Evolutionary conservation across 2,329 filamentous ascomycete genomes (phyloP), one percentile per base, ranked within the genome.

Genomic region (Colletotrichum gloeosporioides): DNA sequence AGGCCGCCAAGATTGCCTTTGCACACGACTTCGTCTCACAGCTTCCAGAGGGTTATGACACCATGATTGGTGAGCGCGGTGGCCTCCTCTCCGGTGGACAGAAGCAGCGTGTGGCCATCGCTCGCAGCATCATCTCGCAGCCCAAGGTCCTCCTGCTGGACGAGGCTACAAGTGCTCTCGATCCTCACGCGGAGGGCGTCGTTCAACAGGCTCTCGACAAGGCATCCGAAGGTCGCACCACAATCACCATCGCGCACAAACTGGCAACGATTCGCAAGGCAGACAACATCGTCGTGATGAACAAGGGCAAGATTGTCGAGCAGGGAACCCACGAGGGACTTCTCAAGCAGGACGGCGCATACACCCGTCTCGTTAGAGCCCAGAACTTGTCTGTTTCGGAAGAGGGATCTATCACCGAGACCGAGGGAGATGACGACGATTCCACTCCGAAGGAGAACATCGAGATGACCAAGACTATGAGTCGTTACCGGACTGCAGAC

Each of bases 31-130:
- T 89, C 71, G 86, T 90, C 49, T 79, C 82, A 4, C 81, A 83
- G n/a, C 81, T 90, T 2, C 87, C 88, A 5, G 78, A 84, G 79
- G 89, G 89, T 8, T 93, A 92, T 78, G 86, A 89, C 1, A 92
- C 92, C 0, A 83, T 86, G 10, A 89, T 93, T 8, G 92, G 92
- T 4, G 90, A 93, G 79, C 87, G 88, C 10, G 92, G 91, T 2
- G 88, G 90, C 36, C 90, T 91, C 73, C 84, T 94, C 1, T 92
- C 89, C 12, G 92, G 92, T n/a, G 93, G 92, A 1, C 92, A 94
- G 79, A 88, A 91, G 62, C 92, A 94, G 78, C 87, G 92, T 12
- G 87, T 94, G 29, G 90, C 92, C 1, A 94, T 94, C 72, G 85
- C 85, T 3, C 82, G 86, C n/a, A 84, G 83, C 55, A 83, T 88